Conservation (phyloP, 2,329 filamentous ascomycete genomes). For the Fusarium sp. region DNA sequence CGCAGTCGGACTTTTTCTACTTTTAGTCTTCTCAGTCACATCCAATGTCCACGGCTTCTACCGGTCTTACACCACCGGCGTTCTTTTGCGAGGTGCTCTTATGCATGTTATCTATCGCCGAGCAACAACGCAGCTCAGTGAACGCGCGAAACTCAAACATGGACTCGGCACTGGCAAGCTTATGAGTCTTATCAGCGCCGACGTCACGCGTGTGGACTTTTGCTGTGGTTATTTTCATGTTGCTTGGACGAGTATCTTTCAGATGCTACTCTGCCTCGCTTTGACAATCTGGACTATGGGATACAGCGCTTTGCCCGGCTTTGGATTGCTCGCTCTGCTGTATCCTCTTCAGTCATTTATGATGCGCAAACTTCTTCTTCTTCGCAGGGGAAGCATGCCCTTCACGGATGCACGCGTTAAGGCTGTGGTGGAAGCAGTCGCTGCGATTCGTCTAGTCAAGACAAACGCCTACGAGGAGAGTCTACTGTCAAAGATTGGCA, state of each 20-base stretch:
- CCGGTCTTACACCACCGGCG: slow-evolving; percentile 13
- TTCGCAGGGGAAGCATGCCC: slow-evolving; percentile 20
- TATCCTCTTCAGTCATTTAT: slow-evolving; percentile 30
- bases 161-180: slow-evolving; percentile 44
- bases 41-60: slow-evolving; percentile 30
- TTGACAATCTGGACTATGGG: slow-evolving; percentile 17
- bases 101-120: slow-evolving; percentile 32
- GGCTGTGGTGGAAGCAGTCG: slow-evolving; percentile 21
- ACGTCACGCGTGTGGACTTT: slow-evolving; percentile 48
- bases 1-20: neutral
- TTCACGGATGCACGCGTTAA: slow-evolving; percentile 25
- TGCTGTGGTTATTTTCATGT: slow-evolving; percentile 49
- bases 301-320: slow-evolving; percentile 20
- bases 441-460: slow-evolving; percentile 18
- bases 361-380: slow-evolving; percentile 18
- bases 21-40: slow-evolving; percentile 27
- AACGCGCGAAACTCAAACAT: slow-evolving; percentile 32
- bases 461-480: slow-evolving; percentile 30
- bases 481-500: slow-evolving; percentile 23
- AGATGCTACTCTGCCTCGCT: slow-evolving; percentile 48
- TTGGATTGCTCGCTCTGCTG: slow-evolving; percentile 11
- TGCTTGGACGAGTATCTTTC: slow-evolving; percentile 48
- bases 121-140: slow-evolving; percentile 22
- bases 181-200: slow-evolving; percentile 49
- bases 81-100: slow-evolving; percentile 15